phyloP scores from a whole-genome alignment of 192 early-diverging fungal species.

The Backusella mclennaniae region DNA sequence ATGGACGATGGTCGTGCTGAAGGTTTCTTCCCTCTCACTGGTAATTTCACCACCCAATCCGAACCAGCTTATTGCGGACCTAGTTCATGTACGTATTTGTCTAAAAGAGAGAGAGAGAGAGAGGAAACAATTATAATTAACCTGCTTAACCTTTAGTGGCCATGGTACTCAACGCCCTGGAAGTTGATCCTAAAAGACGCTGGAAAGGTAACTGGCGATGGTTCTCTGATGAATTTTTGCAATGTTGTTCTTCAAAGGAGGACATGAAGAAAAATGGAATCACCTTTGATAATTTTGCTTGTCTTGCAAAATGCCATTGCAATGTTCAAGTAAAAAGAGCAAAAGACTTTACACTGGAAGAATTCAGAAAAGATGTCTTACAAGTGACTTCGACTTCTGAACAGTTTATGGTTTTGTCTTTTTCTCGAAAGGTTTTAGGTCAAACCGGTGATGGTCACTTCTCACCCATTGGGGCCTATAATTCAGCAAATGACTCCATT shows the following conservation, averaged over 20 bases:
- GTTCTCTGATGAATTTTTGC: slow-evolving; percentile 74
- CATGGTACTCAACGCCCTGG: slow-evolving; percentile 92
- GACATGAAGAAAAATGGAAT: slow-evolving; percentile 82
- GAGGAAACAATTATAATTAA: background rate
- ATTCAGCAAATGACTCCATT: slow-evolving; percentile 66
- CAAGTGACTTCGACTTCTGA: slow-evolving; percentile 66
- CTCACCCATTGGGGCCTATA: slow-evolving; percentile 85
- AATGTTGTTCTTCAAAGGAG: slow-evolving; percentile 66
- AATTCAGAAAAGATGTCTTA: slow-evolving; percentile 80
- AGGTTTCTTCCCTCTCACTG: slow-evolving; percentile 82
- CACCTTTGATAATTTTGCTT: slow-evolving; percentile 89
- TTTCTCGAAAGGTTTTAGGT: slow-evolving; percentile 67
- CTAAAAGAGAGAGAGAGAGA: background rate
- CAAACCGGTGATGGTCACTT: slow-evolving; percentile 97
- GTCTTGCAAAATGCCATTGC: slow-evolving; percentile 87
- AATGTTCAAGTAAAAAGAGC: slow-evolving; percentile 75
- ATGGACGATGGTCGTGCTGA: slow-evolving; percentile 78
- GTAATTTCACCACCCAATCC: slow-evolving; percentile 89
- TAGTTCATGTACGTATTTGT: slow-evolving; percentile 53
- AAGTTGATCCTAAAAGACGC: slow-evolving; percentile 79
- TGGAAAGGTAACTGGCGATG: slow-evolving; percentile 97
- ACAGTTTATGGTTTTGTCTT: slow-evolving; percentile 85
- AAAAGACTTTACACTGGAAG: slow-evolving; percentile 56
- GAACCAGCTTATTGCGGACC: slow-evolving; percentile 90
- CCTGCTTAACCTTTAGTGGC: slow-evolving; percentile 46